Conservation (phyloP, 1,284 basidiomycete species). For the Apiotrichum gamsii region DNA sequence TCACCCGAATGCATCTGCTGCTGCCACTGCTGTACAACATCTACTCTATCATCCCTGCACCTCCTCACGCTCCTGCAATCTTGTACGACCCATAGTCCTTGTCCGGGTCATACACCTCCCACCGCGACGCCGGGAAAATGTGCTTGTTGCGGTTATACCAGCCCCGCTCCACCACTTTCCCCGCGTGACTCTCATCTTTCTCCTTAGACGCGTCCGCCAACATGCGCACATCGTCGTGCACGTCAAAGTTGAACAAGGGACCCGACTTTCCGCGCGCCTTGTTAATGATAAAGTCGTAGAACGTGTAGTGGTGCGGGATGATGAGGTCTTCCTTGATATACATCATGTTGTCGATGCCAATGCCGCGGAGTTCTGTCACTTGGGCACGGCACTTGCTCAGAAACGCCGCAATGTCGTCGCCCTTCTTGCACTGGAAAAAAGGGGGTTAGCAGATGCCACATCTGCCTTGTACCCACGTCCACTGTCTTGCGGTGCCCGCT, state of each 20-base stretch:
- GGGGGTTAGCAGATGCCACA: too few relatives aligned
- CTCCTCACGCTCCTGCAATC: slow-evolving; percentile 8
- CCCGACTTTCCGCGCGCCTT: slow-evolving; percentile 97
- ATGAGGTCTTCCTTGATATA: slow-evolving; percentile 98
- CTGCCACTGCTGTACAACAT: too few relatives aligned
- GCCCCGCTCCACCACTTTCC: slow-evolving; percentile 93
- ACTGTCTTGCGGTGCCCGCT: slow-evolving; percentile 93
- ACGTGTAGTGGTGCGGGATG: slow-evolving; percentile 96
- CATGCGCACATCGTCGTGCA: slow-evolving; percentile 94
- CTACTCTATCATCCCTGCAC: too few relatives aligned
- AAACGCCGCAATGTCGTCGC: slow-evolving; percentile 83
- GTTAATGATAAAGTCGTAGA: slow-evolving; percentile 98
- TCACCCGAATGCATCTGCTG: too few relatives aligned
- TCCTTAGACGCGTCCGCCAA: slow-evolving; percentile 92
- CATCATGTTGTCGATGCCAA: slow-evolving; percentile 94
- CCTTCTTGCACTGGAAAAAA: slow-evolving; percentile 97
- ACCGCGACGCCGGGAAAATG: slow-evolving; percentile 90
- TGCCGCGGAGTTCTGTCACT: slow-evolving; percentile 81
- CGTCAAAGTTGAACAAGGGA: slow-evolving; percentile 97
- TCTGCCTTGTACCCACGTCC: slow-evolving; percentile 63
- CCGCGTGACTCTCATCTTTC: slow-evolving; percentile 98
- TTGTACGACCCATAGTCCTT: slow-evolving; percentile 79
- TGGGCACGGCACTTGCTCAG: slow-evolving; percentile 88
- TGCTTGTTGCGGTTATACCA: slow-evolving; percentile 94
- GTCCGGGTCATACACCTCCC: slow-evolving; percentile 93